A percentile compares a stretch with the other conserved stretches of the same genome.
phyloP scores from a whole-genome alignment of 2,329 filamentous ascomycete genomes.

The Aspergillus latus region DNA sequence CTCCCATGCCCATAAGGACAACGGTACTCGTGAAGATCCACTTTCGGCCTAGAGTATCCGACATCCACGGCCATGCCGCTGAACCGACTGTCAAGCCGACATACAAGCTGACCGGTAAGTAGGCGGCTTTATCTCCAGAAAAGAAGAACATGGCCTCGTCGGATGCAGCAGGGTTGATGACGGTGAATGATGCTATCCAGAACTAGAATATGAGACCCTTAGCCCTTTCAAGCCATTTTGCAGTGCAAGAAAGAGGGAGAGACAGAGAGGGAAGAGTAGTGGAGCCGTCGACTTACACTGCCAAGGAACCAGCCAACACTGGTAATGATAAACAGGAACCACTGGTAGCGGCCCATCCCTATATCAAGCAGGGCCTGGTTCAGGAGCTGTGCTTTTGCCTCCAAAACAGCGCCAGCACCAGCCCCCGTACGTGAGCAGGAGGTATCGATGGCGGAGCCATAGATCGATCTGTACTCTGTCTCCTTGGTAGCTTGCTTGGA shows the following conservation, averaged over 20 bases:
- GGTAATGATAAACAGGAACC: slow-evolving; percentile 23
- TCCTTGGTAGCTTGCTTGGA: not conserved
- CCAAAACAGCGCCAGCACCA: not conserved
- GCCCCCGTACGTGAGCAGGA: not conserved
- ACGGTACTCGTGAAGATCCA: slow-evolving; percentile 24
- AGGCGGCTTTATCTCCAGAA: slow-evolving; percentile 16
- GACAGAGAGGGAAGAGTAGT: not conserved
- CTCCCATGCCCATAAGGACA: slow-evolving; percentile 22
- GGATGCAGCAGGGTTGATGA: slow-evolving; percentile 21
- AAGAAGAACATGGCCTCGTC: slow-evolving; percentile 16
- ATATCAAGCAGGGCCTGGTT: slow-evolving; percentile 24
- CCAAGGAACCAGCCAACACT: slow-evolving; percentile 25
- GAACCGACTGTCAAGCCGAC: slow-evolving; percentile 19
- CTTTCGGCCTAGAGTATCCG: slow-evolving; percentile 21
- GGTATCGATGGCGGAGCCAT: not conserved
- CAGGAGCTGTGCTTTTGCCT: slow-evolving; percentile 15
- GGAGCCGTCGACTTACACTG: slow-evolving; percentile 15
- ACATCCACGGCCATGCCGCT: slow-evolving; percentile 22
- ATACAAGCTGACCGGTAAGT: slow-evolving; percentile 19
- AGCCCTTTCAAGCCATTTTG: not conserved
- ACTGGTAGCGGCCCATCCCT: slow-evolving; percentile 25
- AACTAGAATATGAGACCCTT: slow-evolving; percentile 4
- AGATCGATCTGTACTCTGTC: not conserved
- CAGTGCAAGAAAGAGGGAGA: too few species aligned
- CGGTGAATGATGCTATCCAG: slow-evolving; percentile 21